phyloP scores from a whole-genome alignment of 768 basidiomycete genomes.

The Chalciporus pseudorubinellus region DNA sequence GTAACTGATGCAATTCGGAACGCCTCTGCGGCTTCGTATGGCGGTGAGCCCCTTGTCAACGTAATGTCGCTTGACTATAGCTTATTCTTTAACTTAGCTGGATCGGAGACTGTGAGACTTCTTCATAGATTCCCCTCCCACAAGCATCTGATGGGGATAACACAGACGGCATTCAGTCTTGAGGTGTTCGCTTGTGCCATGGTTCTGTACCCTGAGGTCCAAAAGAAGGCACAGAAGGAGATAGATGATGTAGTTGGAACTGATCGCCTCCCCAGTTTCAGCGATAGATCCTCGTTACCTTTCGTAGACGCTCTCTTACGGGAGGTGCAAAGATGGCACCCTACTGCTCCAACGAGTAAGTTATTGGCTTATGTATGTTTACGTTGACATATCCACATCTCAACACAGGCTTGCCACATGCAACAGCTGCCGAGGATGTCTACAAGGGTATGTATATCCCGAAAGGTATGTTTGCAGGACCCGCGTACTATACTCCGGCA shows the following conservation, averaged over 20 bases:
- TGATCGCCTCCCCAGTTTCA: slow-evolving; percentile 20
- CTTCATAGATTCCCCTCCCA: neutral
- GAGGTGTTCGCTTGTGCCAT: slow-evolving; percentile 28
- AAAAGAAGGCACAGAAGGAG: slow-evolving; percentile 24
- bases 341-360: slow-evolving; percentile 21
- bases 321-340: slow-evolving; percentile 26
- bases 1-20: slow-evolving; percentile 19
- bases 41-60: slow-evolving; percentile 11
- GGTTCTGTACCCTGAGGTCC: slow-evolving; percentile 26
- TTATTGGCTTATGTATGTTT: neutral
- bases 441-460: slow-evolving; percentile 27
- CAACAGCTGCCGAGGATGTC: slow-evolving; percentile 17
- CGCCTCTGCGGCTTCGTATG: slow-evolving; percentile 24
- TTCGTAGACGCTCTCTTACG: slow-evolving; percentile 24
- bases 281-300: slow-evolving; percentile 23
- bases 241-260: slow-evolving; percentile 22
- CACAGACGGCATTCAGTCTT: slow-evolving; percentile 21
- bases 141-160: neutral
- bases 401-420: slow-evolving; percentile 21
- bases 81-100: slow-evolving; percentile 18
- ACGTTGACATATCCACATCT: neutral
- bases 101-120: slow-evolving; percentile 26
- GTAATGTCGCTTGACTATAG: neutral
- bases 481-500: too few species aligned
- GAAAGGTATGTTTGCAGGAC: slow-evolving; percentile 15